These are phyloP conservation scores for Chrysoporthe deuterocubensis DNA, from an alignment of 2,329 filamentous ascomycete species.

Conservation along the genomic window DNA sequence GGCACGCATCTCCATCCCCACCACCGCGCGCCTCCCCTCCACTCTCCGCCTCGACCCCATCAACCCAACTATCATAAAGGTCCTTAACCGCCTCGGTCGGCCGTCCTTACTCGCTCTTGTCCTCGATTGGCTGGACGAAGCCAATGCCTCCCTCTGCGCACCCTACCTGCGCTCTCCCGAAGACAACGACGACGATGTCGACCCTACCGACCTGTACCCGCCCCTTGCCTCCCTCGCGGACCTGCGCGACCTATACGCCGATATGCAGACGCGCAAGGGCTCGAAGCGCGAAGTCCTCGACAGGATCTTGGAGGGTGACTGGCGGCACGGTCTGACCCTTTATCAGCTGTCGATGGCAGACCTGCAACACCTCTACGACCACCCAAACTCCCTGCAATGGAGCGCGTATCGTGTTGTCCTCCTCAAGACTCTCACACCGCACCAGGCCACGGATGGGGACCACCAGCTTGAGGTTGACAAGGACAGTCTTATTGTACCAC, in stretches of 20 bases:
- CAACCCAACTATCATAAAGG: conserved; percentile 67
- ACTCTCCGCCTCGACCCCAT: conserved; percentile 69
- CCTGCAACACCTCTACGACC: conserved; percentile 67
- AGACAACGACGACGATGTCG: conserved; percentile 53
- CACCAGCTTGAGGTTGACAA: conserved; percentile 48
- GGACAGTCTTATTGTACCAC: conserved; percentile 60
- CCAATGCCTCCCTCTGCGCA: conserved; percentile 61
- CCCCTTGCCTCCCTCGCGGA: conserved; percentile 67
- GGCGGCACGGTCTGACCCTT: conserved; percentile 65
- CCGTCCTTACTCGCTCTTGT: conserved; percentile 72
- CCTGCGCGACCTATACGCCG: conserved; percentile 67
- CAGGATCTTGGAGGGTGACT: conserved; percentile 69
- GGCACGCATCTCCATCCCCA: conserved; percentile 68
- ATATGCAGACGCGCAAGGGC: conserved; percentile 64
- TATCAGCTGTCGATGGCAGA: conserved; percentile 74
- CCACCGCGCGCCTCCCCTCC: conserved; percentile 72
- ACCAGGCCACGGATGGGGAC: conserved; percentile 41
- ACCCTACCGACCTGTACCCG: conserved; percentile 70
- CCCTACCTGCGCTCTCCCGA: conserved; percentile 57
- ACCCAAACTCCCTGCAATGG: conserved; percentile 68
- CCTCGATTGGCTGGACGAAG: conserved; percentile 76
- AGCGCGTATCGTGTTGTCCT: conserved; percentile 63
- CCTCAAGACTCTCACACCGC: conserved; percentile 44
- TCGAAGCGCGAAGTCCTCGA: conserved; percentile 66
- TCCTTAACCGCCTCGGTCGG: conserved; percentile 72